phyloP scores from a whole-genome alignment of 169 alveolate species.

The Plasmodium cynomolgi region DNA sequence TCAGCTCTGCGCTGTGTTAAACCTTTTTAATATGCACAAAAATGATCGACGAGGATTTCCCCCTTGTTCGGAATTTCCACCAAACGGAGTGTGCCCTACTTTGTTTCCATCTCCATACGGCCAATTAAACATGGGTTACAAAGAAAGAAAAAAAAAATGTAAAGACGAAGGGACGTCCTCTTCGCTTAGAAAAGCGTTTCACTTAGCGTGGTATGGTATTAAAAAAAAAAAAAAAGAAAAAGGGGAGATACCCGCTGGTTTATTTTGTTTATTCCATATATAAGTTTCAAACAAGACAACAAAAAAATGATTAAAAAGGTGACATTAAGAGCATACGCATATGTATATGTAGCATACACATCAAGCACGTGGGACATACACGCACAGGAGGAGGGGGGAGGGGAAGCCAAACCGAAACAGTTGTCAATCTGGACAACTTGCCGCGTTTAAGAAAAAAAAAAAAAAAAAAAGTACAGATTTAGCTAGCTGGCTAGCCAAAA shows the following conservation, averaged over 20 bases:
- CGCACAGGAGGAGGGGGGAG: not conserved
- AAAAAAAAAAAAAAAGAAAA: not conserved
- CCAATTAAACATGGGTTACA: not conserved
- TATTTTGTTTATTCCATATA: not conserved
- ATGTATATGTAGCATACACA: not conserved
- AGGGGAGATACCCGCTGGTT: not conserved
- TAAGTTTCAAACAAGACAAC: not conserved
- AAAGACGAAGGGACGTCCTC: not conserved
- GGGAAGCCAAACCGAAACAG: not conserved
- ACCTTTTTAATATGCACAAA: not conserved
- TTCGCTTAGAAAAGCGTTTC: not conserved
- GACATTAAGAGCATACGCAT: not conserved
- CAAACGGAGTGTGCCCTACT: not conserved
- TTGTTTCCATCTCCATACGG: not conserved
- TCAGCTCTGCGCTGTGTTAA: not conserved
- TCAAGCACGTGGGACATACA: not conserved
- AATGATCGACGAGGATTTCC: not conserved
- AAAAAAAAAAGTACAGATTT: not conserved
- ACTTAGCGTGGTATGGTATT: not conserved
- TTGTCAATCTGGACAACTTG: conserved; percentile 3
- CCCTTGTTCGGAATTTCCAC: not conserved
- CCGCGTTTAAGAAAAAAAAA: not conserved
- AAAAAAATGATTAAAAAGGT: not conserved
- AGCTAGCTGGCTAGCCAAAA: not conserved
- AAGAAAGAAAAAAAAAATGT: not conserved